These are phyloP conservation scores for Trametes maxima DNA, from an alignment of 768 basidiomycete species.

Conservation along the genomic window DNA sequence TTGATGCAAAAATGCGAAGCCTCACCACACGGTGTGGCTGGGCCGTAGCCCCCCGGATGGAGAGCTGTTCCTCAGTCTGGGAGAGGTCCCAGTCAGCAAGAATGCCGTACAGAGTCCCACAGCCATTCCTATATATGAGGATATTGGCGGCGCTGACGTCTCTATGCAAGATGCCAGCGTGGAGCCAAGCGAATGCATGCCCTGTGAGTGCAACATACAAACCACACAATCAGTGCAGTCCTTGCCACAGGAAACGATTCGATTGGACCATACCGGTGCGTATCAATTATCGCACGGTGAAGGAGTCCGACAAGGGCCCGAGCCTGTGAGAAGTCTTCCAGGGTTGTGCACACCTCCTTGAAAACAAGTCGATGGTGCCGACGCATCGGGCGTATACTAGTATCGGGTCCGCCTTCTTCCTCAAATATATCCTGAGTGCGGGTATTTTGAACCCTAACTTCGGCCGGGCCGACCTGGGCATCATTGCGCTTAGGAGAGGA, in stretches of 20 bases:
- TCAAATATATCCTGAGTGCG: too few species aligned
- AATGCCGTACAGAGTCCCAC: background rate
- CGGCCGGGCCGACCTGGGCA: background rate
- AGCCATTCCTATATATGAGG: background rate
- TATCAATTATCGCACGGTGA: background rate
- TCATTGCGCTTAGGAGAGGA: background rate
- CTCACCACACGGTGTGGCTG: background rate
- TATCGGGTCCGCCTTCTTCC: too few species aligned
- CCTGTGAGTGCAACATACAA: background rate
- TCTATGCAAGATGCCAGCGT: slow-evolving; percentile 1
- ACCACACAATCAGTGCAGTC: background rate
- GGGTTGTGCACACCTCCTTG: background rate
- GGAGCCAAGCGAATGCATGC: background rate
- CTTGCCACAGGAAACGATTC: background rate
- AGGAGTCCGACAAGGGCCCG: background rate
- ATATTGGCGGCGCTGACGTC: slow-evolving; percentile 14
- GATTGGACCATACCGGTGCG: background rate
- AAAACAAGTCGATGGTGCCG: slow-evolving; percentile 4
- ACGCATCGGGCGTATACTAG: background rate
- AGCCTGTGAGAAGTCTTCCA: background rate
- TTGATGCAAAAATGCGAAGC: background rate
- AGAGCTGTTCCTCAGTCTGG: background rate
- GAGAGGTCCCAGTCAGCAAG: background rate
- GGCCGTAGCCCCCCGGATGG: background rate
- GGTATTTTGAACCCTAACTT: too few species aligned